A percentile compares a stretch with the other conserved stretches of the same genome.
Conservation (phyloP, 2,329 filamentous ascomycete species). For the Cordyceps cateniannulata region DNA sequence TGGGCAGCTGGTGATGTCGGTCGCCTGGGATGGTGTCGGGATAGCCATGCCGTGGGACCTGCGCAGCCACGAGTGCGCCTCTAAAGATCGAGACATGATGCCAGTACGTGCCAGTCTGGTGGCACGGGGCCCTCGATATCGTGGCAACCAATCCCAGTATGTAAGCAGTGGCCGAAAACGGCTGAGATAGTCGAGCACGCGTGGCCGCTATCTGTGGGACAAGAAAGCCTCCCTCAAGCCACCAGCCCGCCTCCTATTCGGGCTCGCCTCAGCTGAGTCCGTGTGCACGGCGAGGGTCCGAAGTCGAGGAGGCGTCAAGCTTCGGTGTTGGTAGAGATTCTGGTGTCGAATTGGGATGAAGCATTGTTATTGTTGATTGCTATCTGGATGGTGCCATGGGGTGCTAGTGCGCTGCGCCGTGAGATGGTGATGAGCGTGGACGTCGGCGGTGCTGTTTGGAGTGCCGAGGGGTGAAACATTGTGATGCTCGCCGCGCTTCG, state of each 20-base stretch:
- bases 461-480: not conserved
- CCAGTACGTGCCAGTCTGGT: not conserved
- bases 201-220: constrained; percentile 8
- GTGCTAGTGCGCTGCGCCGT: not conserved
- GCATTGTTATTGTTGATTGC: not conserved
- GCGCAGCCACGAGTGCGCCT: not conserved
- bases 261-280: constrained; percentile 11
- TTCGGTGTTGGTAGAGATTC: not conserved
- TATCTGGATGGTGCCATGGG: too few species aligned
- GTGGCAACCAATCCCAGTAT: not conserved
- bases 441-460: not conserved
- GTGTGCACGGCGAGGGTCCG: constrained; percentile 1
- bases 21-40: not conserved
- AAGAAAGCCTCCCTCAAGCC: constrained; percentile 1
- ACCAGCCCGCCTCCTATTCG: not conserved
- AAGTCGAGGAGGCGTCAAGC: not conserved
- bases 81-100: constrained; percentile 3
- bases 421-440: not conserved
- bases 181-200: not conserved
- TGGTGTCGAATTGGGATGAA: not conserved
- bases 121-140: not conserved
- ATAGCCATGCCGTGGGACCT: not conserved
- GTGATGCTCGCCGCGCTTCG: constrained; percentile 2
- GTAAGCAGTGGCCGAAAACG: not conserved
- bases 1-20: not conserved